These are phyloP conservation scores for Stentor coeruleus DNA, from an alignment of 73 alveolate species.

Conservation along the genomic window DNA sequence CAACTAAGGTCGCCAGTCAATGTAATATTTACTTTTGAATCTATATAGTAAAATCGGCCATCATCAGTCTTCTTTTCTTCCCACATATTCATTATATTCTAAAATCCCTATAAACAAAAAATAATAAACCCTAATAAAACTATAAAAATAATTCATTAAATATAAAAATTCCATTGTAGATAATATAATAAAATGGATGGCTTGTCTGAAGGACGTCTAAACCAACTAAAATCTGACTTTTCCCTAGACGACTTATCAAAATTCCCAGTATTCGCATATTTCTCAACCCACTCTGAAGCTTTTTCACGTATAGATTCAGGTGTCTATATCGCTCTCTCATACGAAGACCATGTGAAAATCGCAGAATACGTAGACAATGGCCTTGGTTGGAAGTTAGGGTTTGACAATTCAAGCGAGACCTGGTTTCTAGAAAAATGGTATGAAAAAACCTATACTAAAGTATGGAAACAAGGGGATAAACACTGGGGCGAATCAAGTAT, in stretches of 20 bases:
- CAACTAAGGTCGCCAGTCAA: neutral
- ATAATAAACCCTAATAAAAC: no score
- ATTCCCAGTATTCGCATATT: neutral
- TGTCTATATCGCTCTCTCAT: neutral
- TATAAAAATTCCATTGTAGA: no score
- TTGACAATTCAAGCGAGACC: slow-evolving; percentile 5
- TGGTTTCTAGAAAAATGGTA: neutral
- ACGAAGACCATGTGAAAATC: neutral
- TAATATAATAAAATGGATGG: slow-evolving; percentile 26
- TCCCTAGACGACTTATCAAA: neutral
- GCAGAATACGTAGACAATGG: slow-evolving; percentile 4
- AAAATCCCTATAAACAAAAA: no score
- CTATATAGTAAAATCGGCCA: slow-evolving; percentile 10
- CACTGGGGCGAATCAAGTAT: neutral
- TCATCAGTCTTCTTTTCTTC: slow-evolving; percentile 16
- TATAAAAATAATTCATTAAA: no score
- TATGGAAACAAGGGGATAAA: neutral
- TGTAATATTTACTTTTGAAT: neutral
- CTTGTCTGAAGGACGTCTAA: neutral
- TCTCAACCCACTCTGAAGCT: neutral
- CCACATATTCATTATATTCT: slow-evolving; percentile 17
- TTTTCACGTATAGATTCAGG: neutral
- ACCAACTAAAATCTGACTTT: neutral
- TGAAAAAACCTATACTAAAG: neutral
- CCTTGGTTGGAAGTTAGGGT: neutral